These are phyloP conservation scores for Fusarium abutilonis DNA, from an alignment of 2,329 filamentous ascomycete genomes.

Conservation along the genomic window DNA sequence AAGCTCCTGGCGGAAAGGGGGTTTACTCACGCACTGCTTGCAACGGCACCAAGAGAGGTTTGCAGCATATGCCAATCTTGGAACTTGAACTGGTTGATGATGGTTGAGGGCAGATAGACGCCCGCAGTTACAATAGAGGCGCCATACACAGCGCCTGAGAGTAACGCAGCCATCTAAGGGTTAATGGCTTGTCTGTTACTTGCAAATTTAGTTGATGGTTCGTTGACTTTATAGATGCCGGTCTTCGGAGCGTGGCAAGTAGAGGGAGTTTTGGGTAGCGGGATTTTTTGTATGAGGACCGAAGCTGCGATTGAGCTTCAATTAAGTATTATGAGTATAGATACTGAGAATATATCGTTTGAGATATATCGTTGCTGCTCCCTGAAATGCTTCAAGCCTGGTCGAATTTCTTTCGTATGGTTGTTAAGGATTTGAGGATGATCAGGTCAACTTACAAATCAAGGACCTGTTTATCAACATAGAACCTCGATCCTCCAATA, in stretches of 20 bases:
- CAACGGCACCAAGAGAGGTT: constrained; percentile 70
- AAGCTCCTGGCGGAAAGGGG: neutral
- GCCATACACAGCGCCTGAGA: constrained; percentile 69
- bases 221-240: constrained; percentile 3
- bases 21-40: constrained; percentile 66
- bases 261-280: neutral
- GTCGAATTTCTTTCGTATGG: no score
- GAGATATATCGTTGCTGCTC: no score
- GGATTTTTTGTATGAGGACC: neutral
- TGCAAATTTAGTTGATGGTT: neutral
- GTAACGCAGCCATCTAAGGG: constrained; percentile 47
- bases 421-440: no score
- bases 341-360: no score
- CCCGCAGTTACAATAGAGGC: constrained; percentile 68
- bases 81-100: constrained; percentile 68
- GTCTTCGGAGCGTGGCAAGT: constrained; percentile 22
- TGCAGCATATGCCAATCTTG: constrained; percentile 73
- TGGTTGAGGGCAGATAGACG: constrained; percentile 67
- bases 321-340: no score
- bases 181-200: neutral
- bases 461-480: no score
- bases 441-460: no score
- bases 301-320: no score
- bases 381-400: no score
- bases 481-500: no score